A percentile compares a stretch with the other conserved stretches of the same genome.
Evolutionary conservation across 768 basidiomycete species (phyloP).

Genomic region (Pulveroboletus frians): DNA sequence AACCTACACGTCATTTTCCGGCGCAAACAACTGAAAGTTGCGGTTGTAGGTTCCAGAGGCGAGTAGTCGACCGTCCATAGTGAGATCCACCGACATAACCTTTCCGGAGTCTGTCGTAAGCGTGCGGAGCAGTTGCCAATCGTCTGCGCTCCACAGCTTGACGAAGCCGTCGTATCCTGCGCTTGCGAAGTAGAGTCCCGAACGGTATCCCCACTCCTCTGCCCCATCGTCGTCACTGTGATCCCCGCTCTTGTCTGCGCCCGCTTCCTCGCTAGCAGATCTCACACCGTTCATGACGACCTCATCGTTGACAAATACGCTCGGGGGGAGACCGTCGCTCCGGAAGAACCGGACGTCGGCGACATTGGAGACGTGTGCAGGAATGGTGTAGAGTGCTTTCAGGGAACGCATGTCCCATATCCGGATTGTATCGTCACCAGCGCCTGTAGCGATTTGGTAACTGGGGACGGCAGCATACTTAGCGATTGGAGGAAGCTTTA

Average conservation of each 20-base stretch:
- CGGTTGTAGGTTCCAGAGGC: slow-evolving; percentile 91
- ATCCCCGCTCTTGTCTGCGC: slow-evolving; percentile 27
- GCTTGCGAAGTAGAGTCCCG: slow-evolving; percentile 89
- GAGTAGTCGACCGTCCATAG: slow-evolving; percentile 74
- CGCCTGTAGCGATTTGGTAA: slow-evolving; percentile 95
- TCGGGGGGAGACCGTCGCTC: slow-evolving; percentile 46
- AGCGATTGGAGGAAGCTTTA: neutral
- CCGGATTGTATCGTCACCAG: slow-evolving; percentile 95
- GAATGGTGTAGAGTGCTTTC: slow-evolving; percentile 91
- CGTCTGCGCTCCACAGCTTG: slow-evolving; percentile 96
- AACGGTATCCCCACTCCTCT: slow-evolving; percentile 76
- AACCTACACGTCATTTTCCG: slow-evolving; percentile 50
- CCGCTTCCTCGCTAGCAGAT: slow-evolving; percentile 26
- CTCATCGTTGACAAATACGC: slow-evolving; percentile 38
- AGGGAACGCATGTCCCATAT: slow-evolving; percentile 98
- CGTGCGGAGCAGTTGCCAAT: slow-evolving; percentile 89
- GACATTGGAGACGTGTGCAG: slow-evolving; percentile 92
- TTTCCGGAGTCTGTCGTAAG: slow-evolving; percentile 95
- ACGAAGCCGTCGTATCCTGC: slow-evolving; percentile 93
- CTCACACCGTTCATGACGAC: slow-evolving; percentile 49
- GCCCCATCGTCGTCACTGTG: slow-evolving; percentile 16
- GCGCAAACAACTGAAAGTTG: slow-evolving; percentile 89
- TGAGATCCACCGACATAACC: slow-evolving; percentile 96
- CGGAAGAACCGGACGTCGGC: slow-evolving; percentile 95
- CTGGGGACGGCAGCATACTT: slow-evolving; percentile 37